These are phyloP conservation scores for Mrakia blollopis DNA, from an alignment of 768 basidiomycete species.

Conservation along the genomic window DNA sequence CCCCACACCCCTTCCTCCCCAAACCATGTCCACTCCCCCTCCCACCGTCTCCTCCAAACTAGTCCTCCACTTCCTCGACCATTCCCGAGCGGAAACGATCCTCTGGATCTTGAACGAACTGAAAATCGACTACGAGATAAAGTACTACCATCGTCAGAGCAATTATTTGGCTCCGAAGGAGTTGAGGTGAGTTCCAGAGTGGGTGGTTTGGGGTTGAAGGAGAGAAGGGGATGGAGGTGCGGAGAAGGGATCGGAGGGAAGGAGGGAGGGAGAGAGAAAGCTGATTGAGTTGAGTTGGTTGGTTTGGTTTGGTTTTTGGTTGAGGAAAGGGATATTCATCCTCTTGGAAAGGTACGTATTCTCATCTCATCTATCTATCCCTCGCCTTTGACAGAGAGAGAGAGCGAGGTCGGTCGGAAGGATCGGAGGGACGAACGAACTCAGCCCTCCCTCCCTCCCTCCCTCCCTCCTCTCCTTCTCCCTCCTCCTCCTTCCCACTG, in stretches of 20 bases:
- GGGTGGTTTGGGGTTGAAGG: not conserved
- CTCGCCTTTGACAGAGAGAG: not conserved
- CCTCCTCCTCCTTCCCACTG: not conserved
- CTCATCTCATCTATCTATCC: not conserved
- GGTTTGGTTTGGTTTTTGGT: not conserved
- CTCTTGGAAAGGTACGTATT: slow-evolving; percentile 22
- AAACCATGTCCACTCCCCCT: not conserved
- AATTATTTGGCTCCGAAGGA: slow-evolving; percentile 20
- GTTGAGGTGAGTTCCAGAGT: slow-evolving; percentile 15
- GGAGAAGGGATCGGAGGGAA: not conserved
- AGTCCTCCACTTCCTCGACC: slow-evolving; percentile 29
- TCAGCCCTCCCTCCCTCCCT: not conserved
- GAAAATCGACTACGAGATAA: slow-evolving; percentile 19
- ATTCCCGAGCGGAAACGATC: slow-evolving; percentile 29
- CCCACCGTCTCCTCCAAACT: not conserved
- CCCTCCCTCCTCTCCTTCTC: not conserved
- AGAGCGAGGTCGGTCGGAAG: not conserved
- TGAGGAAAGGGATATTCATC: slow-evolving; percentile 11
- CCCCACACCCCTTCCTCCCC: not conserved
- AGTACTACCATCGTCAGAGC: slow-evolving; percentile 11
- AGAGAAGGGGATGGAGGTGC: not conserved
- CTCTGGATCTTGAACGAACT: slow-evolving; percentile 32
- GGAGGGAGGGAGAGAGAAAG: not conserved
- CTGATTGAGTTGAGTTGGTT: no score
- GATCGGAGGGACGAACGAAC: not conserved